phyloP scores from a whole-genome alignment of 208 protist species.

The Strigomonas culicis region DNA sequence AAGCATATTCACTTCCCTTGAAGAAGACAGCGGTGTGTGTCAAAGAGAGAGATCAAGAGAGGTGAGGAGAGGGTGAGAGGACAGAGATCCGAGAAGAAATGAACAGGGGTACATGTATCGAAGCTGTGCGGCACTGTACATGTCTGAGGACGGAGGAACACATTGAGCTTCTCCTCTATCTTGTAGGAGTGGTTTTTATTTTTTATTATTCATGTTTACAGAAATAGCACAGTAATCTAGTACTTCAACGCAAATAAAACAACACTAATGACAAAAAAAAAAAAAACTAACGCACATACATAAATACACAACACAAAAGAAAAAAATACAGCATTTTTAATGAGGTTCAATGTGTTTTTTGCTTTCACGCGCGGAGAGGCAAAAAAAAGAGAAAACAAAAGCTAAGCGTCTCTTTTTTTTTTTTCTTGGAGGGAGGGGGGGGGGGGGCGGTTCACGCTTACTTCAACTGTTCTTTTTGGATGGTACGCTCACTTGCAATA shows the following conservation, averaged over 20 bases:
- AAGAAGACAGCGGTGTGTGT: background rate
- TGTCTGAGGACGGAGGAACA: too few species aligned
- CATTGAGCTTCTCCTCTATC: too few species aligned
- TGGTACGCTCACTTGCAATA: constrained; percentile 38
- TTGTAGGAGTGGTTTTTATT: background rate
- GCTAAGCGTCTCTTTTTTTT: background rate
- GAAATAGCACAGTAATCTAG: background rate
- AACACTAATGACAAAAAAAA: constrained; percentile 1
- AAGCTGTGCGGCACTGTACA: too few species aligned
- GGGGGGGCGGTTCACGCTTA: background rate
- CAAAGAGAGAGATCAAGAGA: background rate
- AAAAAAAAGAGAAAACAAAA: background rate
- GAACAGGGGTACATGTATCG: background rate
- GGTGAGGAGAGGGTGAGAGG: background rate
- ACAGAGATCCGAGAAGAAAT: background rate
- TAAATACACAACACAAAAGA: constrained; percentile 11
- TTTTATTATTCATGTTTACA: background rate
- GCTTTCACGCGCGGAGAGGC: background rate
- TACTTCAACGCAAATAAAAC: background rate
- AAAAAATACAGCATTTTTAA: background rate
- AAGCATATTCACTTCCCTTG: constrained; percentile 29
- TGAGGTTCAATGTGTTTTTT: background rate
- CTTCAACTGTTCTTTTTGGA: background rate
- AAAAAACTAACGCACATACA: background rate
- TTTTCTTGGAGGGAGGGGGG: too few species aligned